Evolutionary conservation across 148 eudicot genomes (phyloP).

Genomic region (Persicaria maculosa): DNA sequence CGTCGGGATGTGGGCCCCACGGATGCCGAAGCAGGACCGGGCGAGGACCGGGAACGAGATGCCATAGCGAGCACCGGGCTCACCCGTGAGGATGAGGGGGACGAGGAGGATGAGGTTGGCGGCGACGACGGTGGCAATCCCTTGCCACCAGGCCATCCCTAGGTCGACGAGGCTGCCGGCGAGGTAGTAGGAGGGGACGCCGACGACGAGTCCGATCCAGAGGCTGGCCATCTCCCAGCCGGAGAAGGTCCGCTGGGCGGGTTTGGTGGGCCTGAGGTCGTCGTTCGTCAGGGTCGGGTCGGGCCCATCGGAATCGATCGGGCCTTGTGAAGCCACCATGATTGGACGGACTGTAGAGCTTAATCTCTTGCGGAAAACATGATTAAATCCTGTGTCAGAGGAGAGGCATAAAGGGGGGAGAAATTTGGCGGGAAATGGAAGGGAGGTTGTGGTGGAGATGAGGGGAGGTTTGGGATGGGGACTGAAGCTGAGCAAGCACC

Average conservation of each 20-base stretch:
- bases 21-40: constrained; percentile 76
- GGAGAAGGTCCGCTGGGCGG: constrained; percentile 52
- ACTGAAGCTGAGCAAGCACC: constrained; percentile 33
- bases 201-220: constrained; percentile 89
- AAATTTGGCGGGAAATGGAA: constrained; percentile 3
- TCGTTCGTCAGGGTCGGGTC: constrained; percentile 69
- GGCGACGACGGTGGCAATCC: constrained; percentile 72
- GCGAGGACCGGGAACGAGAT: constrained; percentile 88
- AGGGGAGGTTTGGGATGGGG: constrained; percentile 33
- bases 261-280: constrained; percentile 64
- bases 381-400: not conserved
- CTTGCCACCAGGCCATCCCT: constrained; percentile 99
- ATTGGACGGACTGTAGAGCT: constrained; percentile 6
- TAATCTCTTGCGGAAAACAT: constrained; percentile 9
- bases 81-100: constrained; percentile 74
- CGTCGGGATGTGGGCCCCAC: constrained; percentile 78
- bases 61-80: constrained; percentile 77
- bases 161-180: constrained; percentile 92
- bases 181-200: constrained; percentile 87
- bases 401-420: constrained; percentile 3
- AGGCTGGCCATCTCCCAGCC: constrained; percentile 86
- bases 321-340: constrained; percentile 46
- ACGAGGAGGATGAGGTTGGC: constrained; percentile 62
- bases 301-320: constrained; percentile 17
- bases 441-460: constrained; percentile 14